Conservation (phyloP, 2,329 filamentous ascomycete species). For the Aspergillus ruber region DNA sequence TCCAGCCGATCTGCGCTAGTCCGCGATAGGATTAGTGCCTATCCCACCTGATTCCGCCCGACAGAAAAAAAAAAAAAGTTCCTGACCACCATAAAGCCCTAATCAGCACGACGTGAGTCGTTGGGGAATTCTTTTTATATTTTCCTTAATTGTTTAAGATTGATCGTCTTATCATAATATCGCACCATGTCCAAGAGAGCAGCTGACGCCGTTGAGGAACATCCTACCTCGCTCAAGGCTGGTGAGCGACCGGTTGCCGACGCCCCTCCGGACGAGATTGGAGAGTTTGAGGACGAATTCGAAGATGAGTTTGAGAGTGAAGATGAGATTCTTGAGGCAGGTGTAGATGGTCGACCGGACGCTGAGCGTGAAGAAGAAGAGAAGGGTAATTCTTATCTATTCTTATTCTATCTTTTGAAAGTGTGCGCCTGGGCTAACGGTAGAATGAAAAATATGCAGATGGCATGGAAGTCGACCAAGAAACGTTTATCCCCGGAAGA, state of each 20-base stretch:
- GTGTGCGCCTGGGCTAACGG: not conserved
- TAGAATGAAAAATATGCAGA: conserved; percentile 37
- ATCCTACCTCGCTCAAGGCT: conserved; percentile 52
- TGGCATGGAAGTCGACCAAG: conserved; percentile 88
- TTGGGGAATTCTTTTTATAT: not conserved
- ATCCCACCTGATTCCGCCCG: conserved; percentile 16
- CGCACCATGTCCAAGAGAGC: conserved; percentile 54
- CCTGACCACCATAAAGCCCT: conserved; percentile 13
- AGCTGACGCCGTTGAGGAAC: conserved; percentile 47
- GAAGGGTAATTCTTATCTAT: conserved; percentile 44
- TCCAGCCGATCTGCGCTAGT: conserved; percentile 23
- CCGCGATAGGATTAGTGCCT: conserved; percentile 27
- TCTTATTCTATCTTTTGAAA: too few relatives aligned
- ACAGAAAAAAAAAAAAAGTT: conserved; percentile 30
- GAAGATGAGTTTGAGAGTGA: conserved; percentile 94
- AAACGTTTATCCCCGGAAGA: conserved; percentile 91
- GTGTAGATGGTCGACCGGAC: conserved; percentile 86
- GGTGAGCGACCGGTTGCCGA: conserved; percentile 52
- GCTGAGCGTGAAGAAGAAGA: conserved; percentile 87
- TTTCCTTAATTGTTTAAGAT: not conserved
- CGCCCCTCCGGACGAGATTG: conserved; percentile 47
- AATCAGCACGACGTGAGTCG: not conserved
- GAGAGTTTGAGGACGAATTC: conserved; percentile 70
- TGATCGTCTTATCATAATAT: not conserved
- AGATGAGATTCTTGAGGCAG: conserved; percentile 89